A percentile compares a stretch with the other conserved stretches of the same genome.
Evolutionary conservation across 2,329 filamentous ascomycete genomes (phyloP).

Genomic region (Epichloe amarillans): DNA sequence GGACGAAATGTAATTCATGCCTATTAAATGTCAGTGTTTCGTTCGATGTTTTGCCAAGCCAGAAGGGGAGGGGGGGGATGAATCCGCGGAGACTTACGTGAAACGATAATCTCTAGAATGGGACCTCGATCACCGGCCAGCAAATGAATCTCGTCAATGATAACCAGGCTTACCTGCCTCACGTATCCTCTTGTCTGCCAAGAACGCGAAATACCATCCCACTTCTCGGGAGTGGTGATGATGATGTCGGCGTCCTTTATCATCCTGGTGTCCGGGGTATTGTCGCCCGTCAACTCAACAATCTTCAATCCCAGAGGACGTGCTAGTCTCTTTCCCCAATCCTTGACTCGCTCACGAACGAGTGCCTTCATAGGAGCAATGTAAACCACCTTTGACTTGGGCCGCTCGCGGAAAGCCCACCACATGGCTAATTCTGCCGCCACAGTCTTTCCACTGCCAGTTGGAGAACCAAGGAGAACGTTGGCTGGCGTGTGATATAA

Average conservation of each 20-base stretch:
- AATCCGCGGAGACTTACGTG: conserved; percentile 29
- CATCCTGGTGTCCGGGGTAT: conserved; percentile 90
- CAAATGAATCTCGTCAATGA: conserved; percentile 96
- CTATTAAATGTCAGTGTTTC: conserved; percentile 16
- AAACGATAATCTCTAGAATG: conserved; percentile 94
- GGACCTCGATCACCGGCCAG: conserved; percentile 94
- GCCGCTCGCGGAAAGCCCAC: conserved; percentile 94
- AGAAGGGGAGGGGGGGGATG: no score
- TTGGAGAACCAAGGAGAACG: conserved; percentile 87
- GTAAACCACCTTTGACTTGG: conserved; percentile 94
- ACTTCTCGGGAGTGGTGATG: conserved; percentile 98
- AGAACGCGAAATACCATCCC: conserved; percentile 97
- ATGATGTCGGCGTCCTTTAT: conserved; percentile 96
- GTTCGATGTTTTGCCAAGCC: no score
- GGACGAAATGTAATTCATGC: conserved; percentile 98
- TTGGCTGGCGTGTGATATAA: conserved; percentile 88
- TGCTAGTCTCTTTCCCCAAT: conserved; percentile 78
- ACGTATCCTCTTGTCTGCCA: conserved; percentile 98
- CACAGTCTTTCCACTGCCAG: conserved; percentile 93
- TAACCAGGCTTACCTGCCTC: conserved; percentile 84
- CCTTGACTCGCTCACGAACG: conserved; percentile 88
- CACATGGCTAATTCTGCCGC: conserved; percentile 96
- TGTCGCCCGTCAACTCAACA: conserved; percentile 92
- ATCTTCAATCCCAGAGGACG: conserved; percentile 74
- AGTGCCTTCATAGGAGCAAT: conserved; percentile 99